Evolutionary conservation across 495 filamentous ascomycete genomes (phyloP).

Genomic region (Aspergillus steynii): DNA sequence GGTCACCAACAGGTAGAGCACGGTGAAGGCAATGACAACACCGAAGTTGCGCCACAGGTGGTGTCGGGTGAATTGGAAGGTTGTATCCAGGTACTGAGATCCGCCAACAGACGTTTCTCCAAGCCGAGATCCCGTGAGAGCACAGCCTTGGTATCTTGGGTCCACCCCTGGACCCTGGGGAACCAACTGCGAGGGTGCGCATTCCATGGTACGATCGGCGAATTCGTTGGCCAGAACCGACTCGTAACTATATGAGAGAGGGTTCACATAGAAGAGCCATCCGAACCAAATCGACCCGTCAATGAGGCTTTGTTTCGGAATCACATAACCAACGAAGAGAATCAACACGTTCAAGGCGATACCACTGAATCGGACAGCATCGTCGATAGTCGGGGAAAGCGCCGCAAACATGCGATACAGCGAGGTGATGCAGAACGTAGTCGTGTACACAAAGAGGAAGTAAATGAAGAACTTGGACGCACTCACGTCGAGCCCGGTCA

Average conservation of each 20-base stretch:
- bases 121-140: constrained; percentile 55
- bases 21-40: constrained; percentile 67
- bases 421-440: constrained; percentile 65
- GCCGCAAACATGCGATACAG: constrained; percentile 78
- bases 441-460: constrained; percentile 68
- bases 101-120: constrained; percentile 53
- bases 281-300: constrained; percentile 72
- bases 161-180: constrained; percentile 54
- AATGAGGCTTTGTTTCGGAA: constrained; percentile 65
- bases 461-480: constrained; percentile 75
- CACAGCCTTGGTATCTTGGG: constrained; percentile 60
- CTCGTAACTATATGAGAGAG: constrained; percentile 74
- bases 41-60: constrained; percentile 84
- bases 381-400: constrained; percentile 69
- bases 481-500: constrained; percentile 61
- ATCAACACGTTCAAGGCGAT: constrained; percentile 66
- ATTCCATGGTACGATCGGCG: constrained; percentile 56
- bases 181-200: constrained; percentile 55
- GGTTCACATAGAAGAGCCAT: constrained; percentile 77
- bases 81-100: constrained; percentile 54
- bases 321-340: constrained; percentile 80
- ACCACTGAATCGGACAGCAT: constrained; percentile 70
- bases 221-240: constrained; percentile 72
- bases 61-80: constrained; percentile 59
- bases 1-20: constrained; percentile 69